Evolutionary conservation across 108 stramenopile genomes (phyloP).

Genomic region (Pseudonitzschia multiseries): DNA sequence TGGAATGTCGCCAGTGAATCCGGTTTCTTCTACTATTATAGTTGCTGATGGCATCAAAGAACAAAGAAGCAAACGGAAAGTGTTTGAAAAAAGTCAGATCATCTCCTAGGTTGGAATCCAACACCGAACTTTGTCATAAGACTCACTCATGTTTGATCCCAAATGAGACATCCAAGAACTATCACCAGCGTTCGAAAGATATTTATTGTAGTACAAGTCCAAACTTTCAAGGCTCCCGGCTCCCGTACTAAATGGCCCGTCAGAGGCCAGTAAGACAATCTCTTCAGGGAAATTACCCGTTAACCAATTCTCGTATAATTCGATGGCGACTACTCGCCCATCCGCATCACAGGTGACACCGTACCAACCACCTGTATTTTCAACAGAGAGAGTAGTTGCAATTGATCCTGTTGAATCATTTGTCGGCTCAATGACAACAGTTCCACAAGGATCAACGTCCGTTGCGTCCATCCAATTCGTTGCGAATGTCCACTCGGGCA

Average conservation of each 20-base stretch:
- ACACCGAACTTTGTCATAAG: not conserved
- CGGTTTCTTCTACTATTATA: constrained; percentile 14
- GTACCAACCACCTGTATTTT: constrained; percentile 1
- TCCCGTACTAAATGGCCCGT: constrained; percentile 26
- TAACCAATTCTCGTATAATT: constrained; percentile 25
- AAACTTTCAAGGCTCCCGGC: constrained; percentile 25
- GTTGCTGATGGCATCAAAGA: constrained; percentile 7
- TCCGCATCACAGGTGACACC: constrained; percentile 24
- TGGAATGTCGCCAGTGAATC: constrained; percentile 24
- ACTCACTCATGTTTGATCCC: constrained; percentile 35
- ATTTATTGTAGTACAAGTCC: constrained; percentile 24
- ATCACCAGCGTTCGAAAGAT: constrained; percentile 23
- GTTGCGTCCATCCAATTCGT: constrained; percentile 9
- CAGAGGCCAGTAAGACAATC: constrained; percentile 21
- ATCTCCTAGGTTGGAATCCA: not conserved
- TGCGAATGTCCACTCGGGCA: constrained; percentile 5
- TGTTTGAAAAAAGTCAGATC: not conserved
- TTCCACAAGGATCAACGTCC: constrained; percentile 18
- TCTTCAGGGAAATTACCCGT: constrained; percentile 34
- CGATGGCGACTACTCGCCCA: constrained; percentile 6
- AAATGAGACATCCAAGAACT: constrained; percentile 19
- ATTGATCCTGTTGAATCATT: not conserved
- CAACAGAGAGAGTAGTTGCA: not conserved
- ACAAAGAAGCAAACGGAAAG: not conserved
- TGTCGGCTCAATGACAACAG: not conserved